Evolutionary conservation across 495 filamentous ascomycete genomes (phyloP), one percentile per base, ranked within the genome.

Genomic region (Pseudomonodictys pantanalensis): DNA sequence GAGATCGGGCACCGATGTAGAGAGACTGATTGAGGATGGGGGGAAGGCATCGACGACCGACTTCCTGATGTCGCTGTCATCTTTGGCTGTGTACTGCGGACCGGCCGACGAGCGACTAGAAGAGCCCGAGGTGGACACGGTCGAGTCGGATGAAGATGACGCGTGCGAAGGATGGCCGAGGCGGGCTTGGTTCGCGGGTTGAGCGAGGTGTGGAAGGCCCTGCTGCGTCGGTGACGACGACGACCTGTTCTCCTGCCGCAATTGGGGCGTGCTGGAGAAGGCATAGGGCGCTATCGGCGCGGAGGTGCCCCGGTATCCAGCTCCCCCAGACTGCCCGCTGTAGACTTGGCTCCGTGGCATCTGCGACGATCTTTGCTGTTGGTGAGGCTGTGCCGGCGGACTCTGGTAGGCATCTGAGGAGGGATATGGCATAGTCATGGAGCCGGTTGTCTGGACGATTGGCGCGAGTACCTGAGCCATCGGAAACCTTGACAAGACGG

Each of bases 281-380:
- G 89, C 87, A 75, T 97, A 96, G 10, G 90, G 89, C 66, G 91
- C 87, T 44, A 88, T 80, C 25, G 87, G 83, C 50, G 84, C 83
- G 43, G 84, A 79, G 68, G 85, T 79, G 62, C 83, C 82, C 73
- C 89, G 83, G 76, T 95, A 96, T 29, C 65, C 68, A 33, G 52
- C 42, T 20, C 56, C 57, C 23, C 30, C 58, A 54, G 22, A 48
- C 39, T 66, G 67, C 20, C 52, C 25, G 32, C 57, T 68, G 64
- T 69, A 64, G 35, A 60, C 32, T 32, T 68, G 58, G 59, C 52
- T 70, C 64, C 71, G 67, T 30, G 67, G 58, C 46, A 65, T 57
- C 42, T 70, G 69, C 22, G 55, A 50, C 18, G 65, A 56, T 45
- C 70, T 59, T 33, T 66, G 49, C 30, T 58, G 66, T 20, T 68